These are phyloP conservation scores for Wallacemonas sp. DNA, from an alignment of 208 protist species.

Conservation along the genomic window DNA sequence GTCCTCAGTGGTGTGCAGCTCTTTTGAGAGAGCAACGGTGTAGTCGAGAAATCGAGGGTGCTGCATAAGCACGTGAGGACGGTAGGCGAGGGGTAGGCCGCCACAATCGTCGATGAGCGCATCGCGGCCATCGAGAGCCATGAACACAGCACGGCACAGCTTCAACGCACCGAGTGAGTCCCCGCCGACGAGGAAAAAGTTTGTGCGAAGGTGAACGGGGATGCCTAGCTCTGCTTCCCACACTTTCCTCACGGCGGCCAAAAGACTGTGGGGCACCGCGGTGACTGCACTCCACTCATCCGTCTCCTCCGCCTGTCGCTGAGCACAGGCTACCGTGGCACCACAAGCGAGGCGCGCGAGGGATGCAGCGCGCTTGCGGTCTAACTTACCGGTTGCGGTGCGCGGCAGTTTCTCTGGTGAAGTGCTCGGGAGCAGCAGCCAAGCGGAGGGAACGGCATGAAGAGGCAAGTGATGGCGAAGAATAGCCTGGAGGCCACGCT, in stretches of 20 bases:
- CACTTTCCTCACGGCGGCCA: constrained; percentile 7
- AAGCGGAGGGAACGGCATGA: constrained; percentile 36
- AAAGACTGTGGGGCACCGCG: constrained; percentile 6
- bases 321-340: no score
- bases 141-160: constrained; percentile 42
- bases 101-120: constrained; percentile 46
- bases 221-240: constrained; percentile 33
- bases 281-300: not conserved
- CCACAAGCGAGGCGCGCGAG: not conserved
- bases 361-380: not conserved
- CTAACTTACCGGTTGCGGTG: constrained; percentile 44
- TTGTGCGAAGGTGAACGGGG: constrained; percentile 20
- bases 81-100: constrained; percentile 38
- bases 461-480: constrained; percentile 25
- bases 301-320: not conserved
- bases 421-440: constrained; percentile 15
- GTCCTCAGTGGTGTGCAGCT: not conserved
- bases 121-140: constrained; percentile 32
- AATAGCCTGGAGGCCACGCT: constrained; percentile 24
- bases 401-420: constrained; percentile 23
- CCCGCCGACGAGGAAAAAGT: constrained; percentile 55
- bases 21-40: constrained; percentile 17
- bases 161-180: constrained; percentile 69
- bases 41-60: constrained; percentile 42
- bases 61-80: constrained; percentile 42